Conservation (phyloP, 108 stramenopile species). For the Seminavis robusta region DNA sequence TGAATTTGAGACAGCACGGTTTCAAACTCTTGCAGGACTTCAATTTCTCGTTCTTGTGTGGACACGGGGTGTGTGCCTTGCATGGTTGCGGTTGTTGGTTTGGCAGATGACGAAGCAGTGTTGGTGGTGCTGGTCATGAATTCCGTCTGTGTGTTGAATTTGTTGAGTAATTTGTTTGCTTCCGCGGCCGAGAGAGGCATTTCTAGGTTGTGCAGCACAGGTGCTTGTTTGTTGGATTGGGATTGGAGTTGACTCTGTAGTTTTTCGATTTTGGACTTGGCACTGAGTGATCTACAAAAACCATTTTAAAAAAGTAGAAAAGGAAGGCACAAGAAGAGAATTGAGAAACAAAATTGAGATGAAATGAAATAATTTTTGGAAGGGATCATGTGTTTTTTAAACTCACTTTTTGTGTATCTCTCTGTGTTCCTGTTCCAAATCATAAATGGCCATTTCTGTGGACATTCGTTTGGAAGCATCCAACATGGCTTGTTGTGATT, state of each 20-base stretch:
- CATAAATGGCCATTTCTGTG: background rate
- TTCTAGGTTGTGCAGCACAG: too few relatives aligned
- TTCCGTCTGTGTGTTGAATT: too few relatives aligned
- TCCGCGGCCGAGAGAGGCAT: too few relatives aligned
- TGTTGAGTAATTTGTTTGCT: too few relatives aligned
- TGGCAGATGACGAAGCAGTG: slow-evolving; percentile 1
- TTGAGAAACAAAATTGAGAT: too few relatives aligned
- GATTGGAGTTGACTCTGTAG: too few relatives aligned
- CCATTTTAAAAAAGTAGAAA: too few relatives aligned
- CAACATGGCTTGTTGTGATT: background rate
- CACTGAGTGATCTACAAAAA: too few relatives aligned
- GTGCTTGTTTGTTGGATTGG: too few relatives aligned
- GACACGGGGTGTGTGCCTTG: background rate
- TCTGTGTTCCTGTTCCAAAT: slow-evolving; percentile 7
- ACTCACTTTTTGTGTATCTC: slow-evolving; percentile 9
- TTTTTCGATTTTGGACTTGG: too few relatives aligned
- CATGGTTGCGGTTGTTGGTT: slow-evolving; percentile 1
- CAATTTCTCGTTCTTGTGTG: background rate
- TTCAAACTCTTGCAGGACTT: slow-evolving; percentile 2
- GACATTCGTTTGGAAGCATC: background rate
- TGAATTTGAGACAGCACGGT: background rate
- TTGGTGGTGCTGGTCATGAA: background rate
- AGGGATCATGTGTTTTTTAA: background rate
- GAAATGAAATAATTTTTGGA: slow-evolving; percentile 6
- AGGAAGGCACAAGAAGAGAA: too few relatives aligned